Conservation (phyloP, 805 yeast genomes). For the Monosporozyma aerobia region DNA sequence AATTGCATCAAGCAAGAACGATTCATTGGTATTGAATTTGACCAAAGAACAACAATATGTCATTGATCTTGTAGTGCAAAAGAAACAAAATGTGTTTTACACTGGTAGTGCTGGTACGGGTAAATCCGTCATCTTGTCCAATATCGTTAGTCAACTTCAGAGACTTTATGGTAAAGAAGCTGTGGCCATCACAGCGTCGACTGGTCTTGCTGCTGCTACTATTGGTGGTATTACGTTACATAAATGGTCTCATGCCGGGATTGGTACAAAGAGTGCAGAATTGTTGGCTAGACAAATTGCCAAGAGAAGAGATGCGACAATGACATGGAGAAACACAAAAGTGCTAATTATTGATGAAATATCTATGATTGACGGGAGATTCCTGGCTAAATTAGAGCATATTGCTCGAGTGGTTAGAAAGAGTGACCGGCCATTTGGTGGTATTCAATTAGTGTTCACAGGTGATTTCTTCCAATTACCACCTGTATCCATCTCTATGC, state of each 20-base stretch:
- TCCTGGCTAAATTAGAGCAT: conserved; percentile 65
- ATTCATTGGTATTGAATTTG: conserved; percentile 11
- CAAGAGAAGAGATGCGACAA: conserved; percentile 11
- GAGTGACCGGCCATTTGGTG: conserved; percentile 70
- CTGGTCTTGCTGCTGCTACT: conserved; percentile 92
- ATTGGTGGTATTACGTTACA: conserved; percentile 88
- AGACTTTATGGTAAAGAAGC: conserved; percentile 35
- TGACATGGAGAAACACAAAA: conserved; percentile 51
- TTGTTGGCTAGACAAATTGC: conserved; percentile 29
- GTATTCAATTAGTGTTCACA: conserved; percentile 77
- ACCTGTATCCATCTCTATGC: conserved; percentile 53
- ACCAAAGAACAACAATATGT: conserved; percentile 45
- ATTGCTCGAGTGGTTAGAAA: conserved; percentile 53
- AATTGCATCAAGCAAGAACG: not conserved
- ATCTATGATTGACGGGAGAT: conserved; percentile 81
- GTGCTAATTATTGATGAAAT: conserved; percentile 86
- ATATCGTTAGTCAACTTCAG: conserved; percentile 48
- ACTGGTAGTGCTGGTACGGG: conserved; percentile 90
- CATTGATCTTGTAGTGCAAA: conserved; percentile 41
- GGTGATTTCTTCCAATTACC: conserved; percentile 98
- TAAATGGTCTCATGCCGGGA: conserved; percentile 76
- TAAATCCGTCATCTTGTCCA: conserved; percentile 59
- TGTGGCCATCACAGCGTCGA: conserved; percentile 89
- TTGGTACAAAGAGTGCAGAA: conserved; percentile 48
- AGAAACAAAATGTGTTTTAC: conserved; percentile 50